Conservation (phyloP, 441 rosid genomes). For the Bruguiera hainesii region DNA sequence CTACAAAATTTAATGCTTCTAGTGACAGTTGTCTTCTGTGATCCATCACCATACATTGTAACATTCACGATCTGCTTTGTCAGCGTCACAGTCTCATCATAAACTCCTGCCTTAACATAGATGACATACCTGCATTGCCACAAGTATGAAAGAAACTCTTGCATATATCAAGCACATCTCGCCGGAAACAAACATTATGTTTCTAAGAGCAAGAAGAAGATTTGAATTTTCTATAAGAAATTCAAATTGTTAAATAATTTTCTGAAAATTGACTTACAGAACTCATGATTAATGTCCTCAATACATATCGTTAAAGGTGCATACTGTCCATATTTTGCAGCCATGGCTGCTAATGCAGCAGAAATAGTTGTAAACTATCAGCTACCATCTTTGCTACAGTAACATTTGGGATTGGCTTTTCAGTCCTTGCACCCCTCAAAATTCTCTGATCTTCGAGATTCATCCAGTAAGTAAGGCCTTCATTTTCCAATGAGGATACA, state of each 20-base stretch:
- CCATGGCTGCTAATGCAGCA: slow-evolving; percentile 60
- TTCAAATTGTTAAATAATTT: neutral
- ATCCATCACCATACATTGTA: slow-evolving; percentile 79
- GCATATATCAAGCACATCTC: no score
- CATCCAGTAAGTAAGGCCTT: slow-evolving; percentile 56
- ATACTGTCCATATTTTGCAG: slow-evolving; percentile 46
- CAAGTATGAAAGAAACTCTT: neutral
- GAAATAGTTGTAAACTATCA: slow-evolving; percentile 60
- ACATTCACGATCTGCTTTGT: slow-evolving; percentile 50
- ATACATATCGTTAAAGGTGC: neutral
- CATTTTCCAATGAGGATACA: slow-evolving; percentile 13
- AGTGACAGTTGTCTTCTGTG: slow-evolving; percentile 57
- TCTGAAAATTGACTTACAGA: no score
- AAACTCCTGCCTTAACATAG: slow-evolving; percentile 57
- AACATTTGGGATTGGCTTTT: slow-evolving; percentile 41
- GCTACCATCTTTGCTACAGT: slow-evolving; percentile 71
- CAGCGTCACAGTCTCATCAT: slow-evolving; percentile 53
- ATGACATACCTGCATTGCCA: slow-evolving; percentile 51
- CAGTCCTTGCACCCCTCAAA: slow-evolving; percentile 31
- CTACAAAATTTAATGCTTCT: slow-evolving; percentile 51
- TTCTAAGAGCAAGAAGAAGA: no score
- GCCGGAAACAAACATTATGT: no score
- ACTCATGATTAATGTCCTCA: neutral
- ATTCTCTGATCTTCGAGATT: slow-evolving; percentile 49
- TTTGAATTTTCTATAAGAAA: no score